Percentiles rank a stretch among this genome's conserved stretches.
Evolutionary conservation across 495 filamentous ascomycete species (phyloP).

Genomic region (Hypoxylon fragiforme): DNA sequence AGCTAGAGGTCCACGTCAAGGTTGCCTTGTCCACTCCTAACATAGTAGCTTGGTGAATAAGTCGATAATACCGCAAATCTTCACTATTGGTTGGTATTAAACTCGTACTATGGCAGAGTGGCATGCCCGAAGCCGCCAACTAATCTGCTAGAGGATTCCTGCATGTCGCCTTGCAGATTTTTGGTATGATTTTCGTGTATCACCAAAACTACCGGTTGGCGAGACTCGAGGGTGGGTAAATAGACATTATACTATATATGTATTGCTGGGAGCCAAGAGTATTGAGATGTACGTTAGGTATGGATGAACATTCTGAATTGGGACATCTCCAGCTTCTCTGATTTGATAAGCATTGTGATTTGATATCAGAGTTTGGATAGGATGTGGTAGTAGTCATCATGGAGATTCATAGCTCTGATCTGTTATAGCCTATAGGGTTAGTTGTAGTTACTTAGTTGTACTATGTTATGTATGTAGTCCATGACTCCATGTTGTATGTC

Average conservation of each 20-base stretch:
- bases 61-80: constrained; percentile 5
- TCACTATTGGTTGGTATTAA: constrained; percentile 14
- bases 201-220: constrained; percentile 23
- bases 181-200: constrained; percentile 27
- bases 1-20: neutral
- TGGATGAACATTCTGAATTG: constrained; percentile 4
- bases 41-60: neutral
- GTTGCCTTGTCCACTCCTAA: neutral
- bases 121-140: constrained; percentile 17
- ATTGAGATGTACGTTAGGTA: constrained; percentile 2
- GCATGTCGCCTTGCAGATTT: constrained; percentile 20
- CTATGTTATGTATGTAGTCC: neutral
- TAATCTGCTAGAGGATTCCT: constrained; percentile 20
- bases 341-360: neutral
- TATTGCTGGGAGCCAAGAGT: constrained; percentile 22
- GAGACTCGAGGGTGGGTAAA: constrained; percentile 20
- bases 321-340: constrained; percentile 1
- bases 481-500: neutral
- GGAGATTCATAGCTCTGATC: too few species aligned
- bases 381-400: neutral
- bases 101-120: constrained; percentile 14
- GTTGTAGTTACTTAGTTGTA: too few species aligned
- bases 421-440: too few species aligned
- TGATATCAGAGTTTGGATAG: neutral
- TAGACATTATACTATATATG: too few species aligned